phyloP scores from a whole-genome alignment of 257 asterid species.

The Coffea canephora region DNA sequence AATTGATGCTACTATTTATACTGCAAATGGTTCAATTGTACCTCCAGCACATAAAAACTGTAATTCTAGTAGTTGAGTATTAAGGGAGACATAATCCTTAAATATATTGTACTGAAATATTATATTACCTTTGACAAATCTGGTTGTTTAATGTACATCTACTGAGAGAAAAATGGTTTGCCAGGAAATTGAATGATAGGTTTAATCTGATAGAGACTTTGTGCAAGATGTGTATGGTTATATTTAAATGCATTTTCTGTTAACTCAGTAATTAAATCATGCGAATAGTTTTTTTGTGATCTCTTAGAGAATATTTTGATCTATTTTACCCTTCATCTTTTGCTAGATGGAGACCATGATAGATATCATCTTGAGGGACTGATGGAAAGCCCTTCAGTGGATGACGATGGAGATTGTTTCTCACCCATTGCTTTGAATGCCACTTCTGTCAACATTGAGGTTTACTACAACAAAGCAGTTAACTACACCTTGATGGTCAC shows the following conservation, averaged over 20 bases:
- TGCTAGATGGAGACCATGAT: constrained; percentile 76
- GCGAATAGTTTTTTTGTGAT: constrained; percentile 8
- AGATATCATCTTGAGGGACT: constrained; percentile 83
- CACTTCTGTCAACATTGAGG: constrained; percentile 79
- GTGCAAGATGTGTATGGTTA: not conserved
- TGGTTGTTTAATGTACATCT: not conserved
- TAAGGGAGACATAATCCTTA: not conserved
- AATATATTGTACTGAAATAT: not conserved
- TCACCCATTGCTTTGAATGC: constrained; percentile 92
- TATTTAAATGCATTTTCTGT: not conserved
- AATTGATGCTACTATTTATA: not conserved
- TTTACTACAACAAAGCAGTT: constrained; percentile 91
- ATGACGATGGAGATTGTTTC: constrained; percentile 90
- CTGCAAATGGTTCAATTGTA: not conserved
- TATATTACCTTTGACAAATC: not conserved
- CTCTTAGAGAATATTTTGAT: constrained; percentile 8
- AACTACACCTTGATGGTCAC: constrained; percentile 98
- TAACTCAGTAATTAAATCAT: not conserved
- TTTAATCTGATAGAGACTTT: not conserved
- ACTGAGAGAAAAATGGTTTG: not conserved
- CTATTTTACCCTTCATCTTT: constrained; percentile 24
- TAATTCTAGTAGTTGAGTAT: not conserved
- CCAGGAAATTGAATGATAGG: not conserved
- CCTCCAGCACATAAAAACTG: not conserved
- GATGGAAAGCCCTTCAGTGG: constrained; percentile 98